Percentiles rank a stretch among this genome's conserved stretches.
phyloP scores from a whole-genome alignment of 208 protist genomes.

The Acanthamoeba healyi region DNA sequence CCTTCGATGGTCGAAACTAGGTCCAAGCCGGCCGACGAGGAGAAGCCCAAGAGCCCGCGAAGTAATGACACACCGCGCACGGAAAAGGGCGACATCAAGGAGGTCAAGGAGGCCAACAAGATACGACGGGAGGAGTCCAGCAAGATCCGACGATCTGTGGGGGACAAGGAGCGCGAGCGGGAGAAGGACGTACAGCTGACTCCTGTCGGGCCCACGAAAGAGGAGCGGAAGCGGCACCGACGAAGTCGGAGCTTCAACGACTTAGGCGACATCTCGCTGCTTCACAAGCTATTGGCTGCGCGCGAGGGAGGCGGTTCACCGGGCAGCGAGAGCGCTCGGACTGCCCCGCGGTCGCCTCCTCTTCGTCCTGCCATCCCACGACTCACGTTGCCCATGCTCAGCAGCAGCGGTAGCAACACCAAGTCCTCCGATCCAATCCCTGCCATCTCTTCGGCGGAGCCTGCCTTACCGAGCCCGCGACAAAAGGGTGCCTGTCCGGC shows the following conservation, averaged over 20 bases:
- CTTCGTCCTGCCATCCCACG: not conserved
- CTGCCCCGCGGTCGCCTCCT: not conserved
- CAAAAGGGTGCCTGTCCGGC: slow-evolving; percentile 39
- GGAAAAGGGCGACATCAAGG: not conserved
- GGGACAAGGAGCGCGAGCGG: not conserved
- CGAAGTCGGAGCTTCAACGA: slow-evolving; percentile 53
- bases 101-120: not conserved
- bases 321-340: not conserved
- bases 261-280: slow-evolving; percentile 22
- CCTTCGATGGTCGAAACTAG: not conserved
- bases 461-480: not conserved
- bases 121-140: not conserved
- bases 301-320: not conserved
- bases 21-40: not conserved
- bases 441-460: not conserved
- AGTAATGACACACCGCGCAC: not conserved
- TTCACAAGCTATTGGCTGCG: slow-evolving; percentile 32
- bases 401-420: not conserved
- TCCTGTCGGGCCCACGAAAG: not conserved
- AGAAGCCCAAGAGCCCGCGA: slow-evolving; percentile 37
- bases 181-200: not conserved
- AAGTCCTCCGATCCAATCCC: not conserved
- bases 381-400: not conserved
- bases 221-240: not conserved
- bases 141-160: not conserved